Conservation (phyloP, 768 basidiomycete species). For the Tubosaeta sp. region DNA sequence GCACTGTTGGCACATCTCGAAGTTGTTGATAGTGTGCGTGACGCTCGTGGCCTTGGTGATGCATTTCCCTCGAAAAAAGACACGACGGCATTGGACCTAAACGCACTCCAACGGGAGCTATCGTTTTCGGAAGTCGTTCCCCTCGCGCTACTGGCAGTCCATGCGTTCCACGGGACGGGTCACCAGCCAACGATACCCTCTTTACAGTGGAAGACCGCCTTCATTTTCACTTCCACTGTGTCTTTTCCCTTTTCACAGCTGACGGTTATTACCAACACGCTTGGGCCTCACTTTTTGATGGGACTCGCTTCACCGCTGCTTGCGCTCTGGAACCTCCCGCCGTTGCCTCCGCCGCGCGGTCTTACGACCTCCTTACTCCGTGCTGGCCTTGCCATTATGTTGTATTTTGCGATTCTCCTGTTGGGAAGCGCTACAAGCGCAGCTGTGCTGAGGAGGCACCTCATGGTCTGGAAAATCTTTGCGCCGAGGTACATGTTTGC, state of each 20-base stretch:
- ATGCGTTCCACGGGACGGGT: slow-evolving; percentile 83
- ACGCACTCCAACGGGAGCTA: slow-evolving; percentile 33
- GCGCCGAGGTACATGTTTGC: slow-evolving; percentile 91
- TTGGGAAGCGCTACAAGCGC: slow-evolving; percentile 70
- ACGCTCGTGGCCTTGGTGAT: slow-evolving; percentile 51
- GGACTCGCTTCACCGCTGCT: slow-evolving; percentile 68
- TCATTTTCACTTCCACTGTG: slow-evolving; percentile 68
- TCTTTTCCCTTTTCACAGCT: slow-evolving; percentile 70
- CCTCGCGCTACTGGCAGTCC: slow-evolving; percentile 69
- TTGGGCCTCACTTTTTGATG: slow-evolving; percentile 66
- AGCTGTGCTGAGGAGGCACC: slow-evolving; percentile 72
- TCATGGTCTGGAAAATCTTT: slow-evolving; percentile 99
- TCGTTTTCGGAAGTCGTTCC: slow-evolving; percentile 68
- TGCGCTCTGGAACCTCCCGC: slow-evolving; percentile 81
- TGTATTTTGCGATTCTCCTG: slow-evolving; percentile 63
- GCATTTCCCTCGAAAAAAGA: slow-evolving; percentile 49
- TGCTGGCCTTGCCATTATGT: slow-evolving; percentile 60
- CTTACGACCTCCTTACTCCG: slow-evolving; percentile 40
- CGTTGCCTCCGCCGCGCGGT: slow-evolving; percentile 34
- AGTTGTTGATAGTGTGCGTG: slow-evolving; percentile 75
- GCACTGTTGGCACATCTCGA: slow-evolving; percentile 78
- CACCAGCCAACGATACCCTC: slow-evolving; percentile 88
- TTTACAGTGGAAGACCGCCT: slow-evolving; percentile 95
- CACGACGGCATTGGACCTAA: slow-evolving; percentile 36
- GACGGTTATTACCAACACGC: slow-evolving; percentile 72